Base-by-base conservation (phyloP, 2,329 filamentous ascomycete genomes). In the Cercospora canescens region DNA sequence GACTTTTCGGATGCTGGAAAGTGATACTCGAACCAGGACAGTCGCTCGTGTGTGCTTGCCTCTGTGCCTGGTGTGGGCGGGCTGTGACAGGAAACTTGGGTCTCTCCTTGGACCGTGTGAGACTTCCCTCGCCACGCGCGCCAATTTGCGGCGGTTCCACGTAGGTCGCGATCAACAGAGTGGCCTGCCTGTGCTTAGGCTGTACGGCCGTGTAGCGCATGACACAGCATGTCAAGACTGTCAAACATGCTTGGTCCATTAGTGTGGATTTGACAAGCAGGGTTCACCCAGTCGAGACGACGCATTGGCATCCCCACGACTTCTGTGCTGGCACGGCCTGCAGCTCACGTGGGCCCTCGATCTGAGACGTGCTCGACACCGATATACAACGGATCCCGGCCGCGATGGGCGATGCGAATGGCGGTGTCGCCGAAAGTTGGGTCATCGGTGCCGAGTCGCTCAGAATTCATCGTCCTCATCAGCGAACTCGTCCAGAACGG, bases 391-490 rank as follows among this genome's bases (percentile, higher is more conserved):
- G 58, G 58, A 35, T 60, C 30, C 39, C 39, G 18, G 45, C 45
- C 50, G 18, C 12, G 48, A 18, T 39, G n/a, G 30, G 50, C 52
- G 35, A 14, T 34, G 11, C 60, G 30, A 56, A 62, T 55, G 60
- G 60, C 60, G 60, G 60, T 57, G 60, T 56, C 50, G 45, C 32
- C 41, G 24, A n/a, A 34, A n/a, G 37, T 16, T 61, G 39, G 16
- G 48, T n/a, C n/a, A 28, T 24, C 24, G 12, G 24, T 54, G 16
- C 9, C 45, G 52, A 18, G 9, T 28, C 26, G 52, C 48, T 74
- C 69, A 79, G 60, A 76, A 91, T 81, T 92, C 89, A 77, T 91
- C 91, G 84, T 92, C 90, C 69, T 91, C 89, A 76, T 93, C 91
- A 70, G 92, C 82, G 74, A 94, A 87, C 76, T 94, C 87, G 67